Conservation (phyloP, 805 yeast genomes). For the Yamadazyma insecticola region DNA sequence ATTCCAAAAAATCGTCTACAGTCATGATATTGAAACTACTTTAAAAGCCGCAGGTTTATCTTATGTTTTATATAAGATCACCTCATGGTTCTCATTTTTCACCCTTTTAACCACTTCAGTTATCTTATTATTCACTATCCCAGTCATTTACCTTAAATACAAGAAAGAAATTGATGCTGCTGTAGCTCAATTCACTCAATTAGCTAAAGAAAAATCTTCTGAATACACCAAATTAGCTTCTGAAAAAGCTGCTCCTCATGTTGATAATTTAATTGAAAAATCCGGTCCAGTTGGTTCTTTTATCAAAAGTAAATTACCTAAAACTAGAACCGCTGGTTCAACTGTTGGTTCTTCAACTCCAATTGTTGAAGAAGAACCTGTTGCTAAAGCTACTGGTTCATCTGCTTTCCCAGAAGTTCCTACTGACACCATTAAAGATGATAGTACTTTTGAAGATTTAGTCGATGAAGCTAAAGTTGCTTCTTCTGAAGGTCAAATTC, state of each 20-base stretch:
- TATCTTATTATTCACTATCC: constrained; percentile 65
- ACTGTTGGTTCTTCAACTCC: constrained; percentile 65
- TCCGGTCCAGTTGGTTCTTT: constrained; percentile 64
- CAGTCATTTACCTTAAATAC: constrained; percentile 68
- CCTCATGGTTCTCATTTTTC: constrained; percentile 73
- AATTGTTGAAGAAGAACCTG: constrained; percentile 18
- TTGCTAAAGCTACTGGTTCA: constrained; percentile 15
- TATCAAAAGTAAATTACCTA: constrained; percentile 53
- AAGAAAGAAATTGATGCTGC: constrained; percentile 73
- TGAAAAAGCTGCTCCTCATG: constrained; percentile 49
- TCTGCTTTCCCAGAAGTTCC: constrained; percentile 39
- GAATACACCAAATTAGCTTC: constrained; percentile 37
- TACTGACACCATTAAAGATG: constrained; percentile 15
- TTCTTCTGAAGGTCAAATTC: constrained; percentile 7
- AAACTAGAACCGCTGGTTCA: constrained; percentile 69
- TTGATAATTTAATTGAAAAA: constrained; percentile 53
- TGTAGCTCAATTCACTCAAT: constrained; percentile 38
- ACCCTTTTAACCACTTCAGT: constrained; percentile 55
- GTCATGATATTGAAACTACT: constrained; percentile 69
- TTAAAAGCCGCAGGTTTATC: constrained; percentile 64
- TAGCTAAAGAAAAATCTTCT: constrained; percentile 48
- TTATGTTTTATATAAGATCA: constrained; percentile 65
- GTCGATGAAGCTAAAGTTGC: constrained; percentile 18
- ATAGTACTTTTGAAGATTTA: constrained; percentile 20
- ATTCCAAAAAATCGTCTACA: constrained; percentile 54